Conservation (phyloP, 2,329 filamentous ascomycete species). For the Xylaria sp. region DNA sequence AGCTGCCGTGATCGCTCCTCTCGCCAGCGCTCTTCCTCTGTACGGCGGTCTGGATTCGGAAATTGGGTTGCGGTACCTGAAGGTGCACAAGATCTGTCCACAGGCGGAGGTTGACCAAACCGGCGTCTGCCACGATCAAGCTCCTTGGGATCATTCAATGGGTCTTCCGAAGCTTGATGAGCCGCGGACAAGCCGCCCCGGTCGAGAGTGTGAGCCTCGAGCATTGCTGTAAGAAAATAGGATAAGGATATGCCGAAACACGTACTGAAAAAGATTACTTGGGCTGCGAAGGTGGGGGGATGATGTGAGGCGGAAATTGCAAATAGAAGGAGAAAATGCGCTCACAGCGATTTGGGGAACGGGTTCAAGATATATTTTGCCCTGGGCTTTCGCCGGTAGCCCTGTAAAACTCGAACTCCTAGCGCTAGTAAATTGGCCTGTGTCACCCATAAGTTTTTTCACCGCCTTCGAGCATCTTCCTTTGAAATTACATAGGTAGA, state of each 20-base stretch:
- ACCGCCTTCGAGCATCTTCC: too few species aligned
- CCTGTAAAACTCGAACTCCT: too few species aligned
- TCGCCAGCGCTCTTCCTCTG: not conserved
- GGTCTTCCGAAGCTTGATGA: not conserved
- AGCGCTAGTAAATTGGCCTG: too few species aligned
- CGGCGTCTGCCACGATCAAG: constrained; percentile 14
- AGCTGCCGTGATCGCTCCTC: not conserved
- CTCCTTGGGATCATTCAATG: not conserved
- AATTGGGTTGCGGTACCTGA: constrained; percentile 2
- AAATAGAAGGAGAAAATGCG: too few species aligned
- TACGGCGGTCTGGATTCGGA: not conserved
- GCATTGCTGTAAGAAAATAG: not conserved
- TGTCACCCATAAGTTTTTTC: too few species aligned
- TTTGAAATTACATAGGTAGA: too few species aligned
- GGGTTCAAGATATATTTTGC: too few species aligned
- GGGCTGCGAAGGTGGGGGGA: too few species aligned
- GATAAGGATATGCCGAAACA: not conserved
- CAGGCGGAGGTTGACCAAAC: constrained; percentile 5
- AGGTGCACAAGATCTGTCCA: not conserved
- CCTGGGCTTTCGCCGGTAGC: too few species aligned
- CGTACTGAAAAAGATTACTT: too few species aligned
- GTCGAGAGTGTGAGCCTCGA: not conserved
- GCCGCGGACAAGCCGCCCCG: not conserved
- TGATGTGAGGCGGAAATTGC: too few species aligned
- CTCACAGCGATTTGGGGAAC: too few species aligned